phyloP scores from a whole-genome alignment of 2,329 filamentous ascomycete genomes.

The Aspergillus puulaauensis region DNA sequence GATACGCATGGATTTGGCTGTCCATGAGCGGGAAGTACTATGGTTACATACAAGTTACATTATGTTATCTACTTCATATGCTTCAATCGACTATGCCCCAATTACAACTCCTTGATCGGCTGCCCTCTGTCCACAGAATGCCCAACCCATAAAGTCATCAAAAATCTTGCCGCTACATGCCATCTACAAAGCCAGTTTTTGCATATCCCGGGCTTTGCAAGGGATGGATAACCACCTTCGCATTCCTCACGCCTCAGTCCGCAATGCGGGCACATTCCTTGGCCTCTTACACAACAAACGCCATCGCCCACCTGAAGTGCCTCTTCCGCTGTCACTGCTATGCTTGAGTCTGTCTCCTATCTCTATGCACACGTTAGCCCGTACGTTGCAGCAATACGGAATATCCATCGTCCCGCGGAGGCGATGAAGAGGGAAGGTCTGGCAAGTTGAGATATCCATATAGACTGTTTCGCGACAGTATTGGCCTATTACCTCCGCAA shows the following conservation, averaged over 20 bases:
- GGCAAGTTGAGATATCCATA: not conserved
- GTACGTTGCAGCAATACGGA: conserved; percentile 6
- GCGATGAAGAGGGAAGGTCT: not conserved
- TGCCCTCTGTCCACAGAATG: not conserved
- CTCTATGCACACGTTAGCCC: conserved; percentile 8
- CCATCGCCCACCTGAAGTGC: conserved; percentile 9
- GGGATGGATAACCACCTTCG: conserved; percentile 20
- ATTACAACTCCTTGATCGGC: not conserved
- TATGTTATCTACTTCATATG: not conserved
- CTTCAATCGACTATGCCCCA: not conserved
- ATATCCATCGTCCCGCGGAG: not conserved
- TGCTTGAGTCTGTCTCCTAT: conserved; percentile 13
- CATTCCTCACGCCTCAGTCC: conserved; percentile 30
- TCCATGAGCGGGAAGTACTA: not conserved
- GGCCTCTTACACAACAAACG: conserved; percentile 32
- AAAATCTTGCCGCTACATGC: not conserved
- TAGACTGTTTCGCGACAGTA: not conserved
- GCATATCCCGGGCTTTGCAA: conserved; percentile 1
- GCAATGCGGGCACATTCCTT: conserved; percentile 34
- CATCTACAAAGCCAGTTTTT: not conserved
- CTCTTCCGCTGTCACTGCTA: conserved; percentile 11
- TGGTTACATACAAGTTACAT: not conserved
- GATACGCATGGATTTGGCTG: not conserved
- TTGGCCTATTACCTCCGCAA: not conserved
- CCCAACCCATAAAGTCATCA: not conserved